phyloP scores from a whole-genome alignment of 495 filamentous ascomycete genomes.

The Annulohypoxylon stygium region DNA sequence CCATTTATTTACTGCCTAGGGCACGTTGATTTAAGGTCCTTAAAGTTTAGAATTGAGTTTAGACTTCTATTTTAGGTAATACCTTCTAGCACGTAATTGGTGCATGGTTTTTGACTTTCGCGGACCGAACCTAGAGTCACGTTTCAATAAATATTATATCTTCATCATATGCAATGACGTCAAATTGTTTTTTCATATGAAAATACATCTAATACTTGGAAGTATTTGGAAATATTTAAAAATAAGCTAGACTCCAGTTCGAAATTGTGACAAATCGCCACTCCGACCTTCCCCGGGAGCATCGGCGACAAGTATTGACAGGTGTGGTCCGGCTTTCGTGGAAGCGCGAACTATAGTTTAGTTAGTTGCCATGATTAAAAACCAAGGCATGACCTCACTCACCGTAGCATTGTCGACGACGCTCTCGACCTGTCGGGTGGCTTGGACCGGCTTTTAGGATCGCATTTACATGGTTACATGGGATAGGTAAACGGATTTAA shows the following conservation, averaged over 20 bases:
- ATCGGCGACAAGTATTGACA: slow-evolving; percentile 8
- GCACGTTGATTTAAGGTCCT: neutral
- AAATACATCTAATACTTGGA: too few species aligned
- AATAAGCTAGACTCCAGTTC: neutral
- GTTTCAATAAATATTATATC: neutral
- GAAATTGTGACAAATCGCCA: slow-evolving; percentile 15
- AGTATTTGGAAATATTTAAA: neutral
- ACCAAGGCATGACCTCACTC: slow-evolving; percentile 23
- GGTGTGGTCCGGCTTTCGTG: slow-evolving; percentile 13
- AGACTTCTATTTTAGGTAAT: slow-evolving; percentile 36
- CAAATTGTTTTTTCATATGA: neutral
- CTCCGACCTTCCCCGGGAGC: slow-evolving; percentile 19
- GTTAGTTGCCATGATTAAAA: slow-evolving; percentile 12
- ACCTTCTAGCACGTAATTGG: neutral
- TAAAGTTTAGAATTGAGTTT: slow-evolving; percentile 17
- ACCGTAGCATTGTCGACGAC: slow-evolving; percentile 25
- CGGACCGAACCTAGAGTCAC: slow-evolving; percentile 32
- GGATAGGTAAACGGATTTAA: slow-evolving; percentile 33
- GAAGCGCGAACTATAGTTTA: slow-evolving; percentile 18
- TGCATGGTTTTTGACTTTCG: slow-evolving; percentile 5
- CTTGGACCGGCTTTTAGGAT: slow-evolving; percentile 34
- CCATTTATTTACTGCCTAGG: neutral
- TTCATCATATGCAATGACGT: slow-evolving; percentile 17
- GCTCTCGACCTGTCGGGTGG: slow-evolving; percentile 18
- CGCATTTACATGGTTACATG: slow-evolving; percentile 16